Conservation (phyloP, 345 rosid genomes). For the Carallia brachiata region DNA sequence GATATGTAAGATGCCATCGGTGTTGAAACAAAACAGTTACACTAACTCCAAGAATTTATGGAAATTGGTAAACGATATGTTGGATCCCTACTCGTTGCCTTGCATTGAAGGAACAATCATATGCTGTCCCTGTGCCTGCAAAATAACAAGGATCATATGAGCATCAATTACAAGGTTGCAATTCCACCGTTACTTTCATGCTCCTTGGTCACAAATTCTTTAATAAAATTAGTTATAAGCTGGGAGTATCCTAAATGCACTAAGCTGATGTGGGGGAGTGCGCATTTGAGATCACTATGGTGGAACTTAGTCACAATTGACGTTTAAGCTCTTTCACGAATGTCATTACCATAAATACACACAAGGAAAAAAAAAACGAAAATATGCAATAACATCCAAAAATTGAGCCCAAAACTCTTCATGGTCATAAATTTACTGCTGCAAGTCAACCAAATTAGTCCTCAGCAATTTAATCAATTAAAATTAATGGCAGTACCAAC, state of each 20-base stretch:
- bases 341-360: too few species aligned
- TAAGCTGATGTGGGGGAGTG: too few species aligned
- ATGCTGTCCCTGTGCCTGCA: slow-evolving; percentile 52
- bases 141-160: slow-evolving; percentile 12
- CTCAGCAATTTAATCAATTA: too few species aligned
- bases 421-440: not conserved
- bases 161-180: not conserved
- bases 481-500: too few species aligned
- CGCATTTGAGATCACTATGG: too few species aligned
- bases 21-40: slow-evolving; percentile 24
- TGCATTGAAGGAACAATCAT: slow-evolving; percentile 50
- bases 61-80: slow-evolving; percentile 8
- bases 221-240: not conserved
- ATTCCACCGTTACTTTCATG: not conserved
- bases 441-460: too few species aligned
- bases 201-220: not conserved
- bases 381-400: not conserved
- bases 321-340: too few species aligned
- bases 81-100: slow-evolving; percentile 37
- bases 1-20: slow-evolving; percentile 17
- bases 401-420: not conserved
- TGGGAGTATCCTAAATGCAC: too few species aligned
- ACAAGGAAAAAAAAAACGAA: too few species aligned
- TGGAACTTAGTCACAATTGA: too few species aligned
- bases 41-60: slow-evolving; percentile 22